Evolutionary conservation across 2,329 filamentous ascomycete genomes (phyloP), one percentile per base, ranked within the genome.

Genomic region (Didymella arachidicola): DNA sequence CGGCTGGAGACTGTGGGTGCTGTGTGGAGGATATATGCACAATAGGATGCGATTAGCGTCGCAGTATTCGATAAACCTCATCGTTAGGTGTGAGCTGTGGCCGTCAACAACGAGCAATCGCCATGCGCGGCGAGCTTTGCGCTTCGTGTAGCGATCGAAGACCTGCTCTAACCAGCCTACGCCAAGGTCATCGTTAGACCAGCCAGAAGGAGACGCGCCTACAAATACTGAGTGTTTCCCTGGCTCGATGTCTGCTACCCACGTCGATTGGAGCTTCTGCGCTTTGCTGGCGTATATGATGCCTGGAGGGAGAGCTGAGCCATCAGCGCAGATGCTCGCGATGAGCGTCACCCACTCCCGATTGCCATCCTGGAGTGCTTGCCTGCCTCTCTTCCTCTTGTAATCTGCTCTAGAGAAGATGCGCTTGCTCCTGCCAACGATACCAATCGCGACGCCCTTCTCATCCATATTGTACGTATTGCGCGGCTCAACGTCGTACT

Each of bases 401-500:
- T 22, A 22, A 22, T 14, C n/a, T 18, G 32, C 25, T 14, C 19
- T 46, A 55, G 26, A 60, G 51, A 60, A 57, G 39, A 60, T 44
- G 14, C 47, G 29, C 25, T 60, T 56, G 32, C 39, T 52, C 18
- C 64, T 88, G 2, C 69, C 87, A 57, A 25, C 64, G 27, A 55
- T 50, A 16, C 27, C 43, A 18, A 46, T 32, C 12, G 26, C 41
- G 39, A 42, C 3, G 27, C 27, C 27, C 10, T 11, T 22, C 19
- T 22, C 19, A 22, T 22, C 19, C 19, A 32, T 32, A 32, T 32
- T 32, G 30, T 32, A 32, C 30, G 30, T 32, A 8, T 32, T 22
- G 19, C 19, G 19, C 19, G 19, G 19, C 19, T 22, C 19, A 22
- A 22, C 19, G 19, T 22, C 19, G 19, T 22, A 22, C 19, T 22